Base-by-base conservation (phyloP, 2,329 filamentous ascomycete genomes). In the Calonectria montana region DNA sequence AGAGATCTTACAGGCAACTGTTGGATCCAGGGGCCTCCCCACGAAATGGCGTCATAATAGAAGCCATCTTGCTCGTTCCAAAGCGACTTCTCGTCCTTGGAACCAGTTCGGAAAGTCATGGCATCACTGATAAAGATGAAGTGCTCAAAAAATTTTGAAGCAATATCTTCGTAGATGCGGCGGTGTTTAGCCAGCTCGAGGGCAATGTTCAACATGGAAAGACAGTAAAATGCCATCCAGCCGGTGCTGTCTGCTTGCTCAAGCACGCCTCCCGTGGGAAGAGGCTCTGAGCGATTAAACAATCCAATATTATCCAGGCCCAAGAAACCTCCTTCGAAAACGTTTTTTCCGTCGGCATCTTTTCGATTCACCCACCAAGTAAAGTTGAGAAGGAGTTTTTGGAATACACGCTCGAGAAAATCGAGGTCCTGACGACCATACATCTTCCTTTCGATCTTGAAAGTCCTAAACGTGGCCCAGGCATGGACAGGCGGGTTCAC, bases 361-460 rank as follows among this genome's bases (percentile, higher is more conserved):
- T 98, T 98, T 70, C 96, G 93, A 82, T 98, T 98, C 23, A 98
- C 96, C 96, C 96, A 98, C 97, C 97, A 98, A 4, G 97, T 98
- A 83, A 98, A 98, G 86, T 98, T 98, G 74, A 98, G 88, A 27
- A 98, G 87, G 72, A 98, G 85, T 83, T 98, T 98, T 81, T 98
- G 97, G 87, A 98, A 98, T 5, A 98, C 95, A 23, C 96, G 91
- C 86, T 98, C 96, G 12, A 98, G 89, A 84, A 98, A 98, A 83
- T 98, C 97, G 37, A 98, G 87, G 81, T 98, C 96, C 81, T 98
- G 95, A 39, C 94, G 92, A 47, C 96, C 97, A 79, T 98, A 98
- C 87, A 98, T 91, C 86, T 98, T 98, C 77, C 97, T 93, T 87
- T 98, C 96, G 75, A 98, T 98, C 86, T 98, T 98, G 91, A 98